These are phyloP conservation scores for Syncephalis plumigaleata DNA, from an alignment of 371 early-diverging fungal genomes.

Conservation along the genomic window DNA sequence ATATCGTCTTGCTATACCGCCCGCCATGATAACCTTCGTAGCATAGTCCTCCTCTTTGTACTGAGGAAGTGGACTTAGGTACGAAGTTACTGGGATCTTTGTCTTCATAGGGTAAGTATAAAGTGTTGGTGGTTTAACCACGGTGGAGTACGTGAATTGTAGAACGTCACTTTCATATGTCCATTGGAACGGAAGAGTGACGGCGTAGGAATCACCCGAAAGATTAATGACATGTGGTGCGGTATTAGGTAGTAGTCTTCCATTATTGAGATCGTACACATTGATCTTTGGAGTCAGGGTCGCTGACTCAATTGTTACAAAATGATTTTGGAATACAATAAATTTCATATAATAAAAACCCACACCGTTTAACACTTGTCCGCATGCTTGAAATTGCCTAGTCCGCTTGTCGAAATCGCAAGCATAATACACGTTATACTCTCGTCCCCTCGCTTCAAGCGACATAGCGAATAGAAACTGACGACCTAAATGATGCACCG, in stretches of 20 bases:
- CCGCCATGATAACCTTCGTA: slow-evolving; percentile 28
- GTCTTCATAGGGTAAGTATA: slow-evolving; percentile 31
- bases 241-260: slow-evolving; percentile 10
- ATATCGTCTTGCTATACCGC: slow-evolving; percentile 19
- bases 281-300: too few species aligned
- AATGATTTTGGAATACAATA: too few species aligned
- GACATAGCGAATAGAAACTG: too few species aligned
- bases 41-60: slow-evolving; percentile 30
- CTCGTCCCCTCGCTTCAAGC: too few species aligned
- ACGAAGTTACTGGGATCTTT: slow-evolving; percentile 19
- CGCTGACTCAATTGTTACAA: too few species aligned
- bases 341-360: too few species aligned
- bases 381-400: too few species aligned
- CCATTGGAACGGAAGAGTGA: slow-evolving; percentile 24
- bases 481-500: too few species aligned
- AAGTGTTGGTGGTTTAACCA: slow-evolving; percentile 30
- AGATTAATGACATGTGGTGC: slow-evolving; percentile 38
- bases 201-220: slow-evolving; percentile 29
- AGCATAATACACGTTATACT: too few species aligned
- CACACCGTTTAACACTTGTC: too few species aligned
- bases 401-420: too few species aligned
- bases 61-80: slow-evolving; percentile 19
- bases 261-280: slow-evolving; percentile 24
- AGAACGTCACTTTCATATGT: slow-evolving; percentile 15
- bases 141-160: slow-evolving; percentile 27